phyloP scores from a whole-genome alignment of 1,284 basidiomycete species.

The Clitocybe nebularis region DNA sequence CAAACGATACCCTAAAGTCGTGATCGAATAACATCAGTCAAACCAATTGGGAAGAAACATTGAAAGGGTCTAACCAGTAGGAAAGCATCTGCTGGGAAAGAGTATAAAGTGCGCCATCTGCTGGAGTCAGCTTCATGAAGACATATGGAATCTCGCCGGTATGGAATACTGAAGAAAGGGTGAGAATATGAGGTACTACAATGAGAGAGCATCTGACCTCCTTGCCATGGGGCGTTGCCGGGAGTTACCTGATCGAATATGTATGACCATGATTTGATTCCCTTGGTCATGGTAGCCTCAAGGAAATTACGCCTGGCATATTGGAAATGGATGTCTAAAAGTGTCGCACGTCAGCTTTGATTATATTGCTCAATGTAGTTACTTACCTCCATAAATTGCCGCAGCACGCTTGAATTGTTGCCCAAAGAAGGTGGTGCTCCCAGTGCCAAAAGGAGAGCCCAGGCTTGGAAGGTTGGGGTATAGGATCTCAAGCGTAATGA shows the following conservation, averaged over 20 bases:
- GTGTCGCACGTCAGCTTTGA: not conserved
- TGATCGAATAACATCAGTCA: not conserved
- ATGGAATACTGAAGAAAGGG: conserved; percentile 17
- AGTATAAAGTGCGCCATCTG: conserved; percentile 14
- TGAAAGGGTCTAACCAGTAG: conserved; percentile 19
- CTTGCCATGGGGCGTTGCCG: conserved; percentile 14
- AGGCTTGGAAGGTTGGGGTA: conserved; percentile 19
- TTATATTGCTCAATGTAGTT: not conserved
- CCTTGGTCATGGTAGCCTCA: conserved; percentile 7
- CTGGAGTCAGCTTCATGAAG: conserved; percentile 18
- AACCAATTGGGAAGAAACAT: not conserved
- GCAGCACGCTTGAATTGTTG: conserved; percentile 21
- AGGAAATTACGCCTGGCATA: conserved; percentile 15
- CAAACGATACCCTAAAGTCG: conserved; percentile 21
- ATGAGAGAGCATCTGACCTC: conserved; percentile 11
- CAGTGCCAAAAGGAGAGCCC: conserved; percentile 20
- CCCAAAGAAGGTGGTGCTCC: conserved; percentile 19
- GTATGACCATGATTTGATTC: conserved; percentile 17
- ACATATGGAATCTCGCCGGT: conserved; percentile 22
- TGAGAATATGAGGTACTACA: not conserved
- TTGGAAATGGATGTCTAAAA: conserved; percentile 18
- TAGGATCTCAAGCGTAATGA: conserved; percentile 7
- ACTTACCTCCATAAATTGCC: conserved; percentile 17
- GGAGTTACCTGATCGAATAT: conserved; percentile 17
- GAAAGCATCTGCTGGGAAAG: conserved; percentile 20